These are phyloP conservation scores for Hysterium pulicare DNA, from an alignment of 2,329 filamentous ascomycete species.

Conservation along the genomic window DNA sequence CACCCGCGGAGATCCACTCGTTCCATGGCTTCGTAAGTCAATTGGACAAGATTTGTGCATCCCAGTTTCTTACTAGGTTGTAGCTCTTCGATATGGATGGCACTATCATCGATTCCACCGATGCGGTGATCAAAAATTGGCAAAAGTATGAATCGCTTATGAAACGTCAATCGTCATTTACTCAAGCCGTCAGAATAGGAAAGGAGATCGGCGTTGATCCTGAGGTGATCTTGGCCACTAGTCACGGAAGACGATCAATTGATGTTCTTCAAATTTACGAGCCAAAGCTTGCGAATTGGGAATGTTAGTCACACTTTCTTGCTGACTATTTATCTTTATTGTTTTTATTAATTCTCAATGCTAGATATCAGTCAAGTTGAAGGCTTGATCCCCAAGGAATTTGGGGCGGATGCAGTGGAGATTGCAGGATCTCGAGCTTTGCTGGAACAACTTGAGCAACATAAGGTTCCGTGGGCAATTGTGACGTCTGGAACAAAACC, in stretches of 20 bases:
- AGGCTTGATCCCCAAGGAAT: constrained; percentile 69
- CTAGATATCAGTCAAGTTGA: constrained; percentile 78
- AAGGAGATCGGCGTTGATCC: constrained; percentile 80
- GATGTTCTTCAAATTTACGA: constrained; percentile 78
- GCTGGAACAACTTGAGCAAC: constrained; percentile 62
- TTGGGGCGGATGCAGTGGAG: constrained; percentile 75
- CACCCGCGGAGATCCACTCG: constrained; percentile 36
- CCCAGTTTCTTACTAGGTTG: constrained; percentile 11
- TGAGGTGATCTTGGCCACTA: constrained; percentile 81
- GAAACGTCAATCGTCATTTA: constrained; percentile 2
- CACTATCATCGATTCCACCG: constrained; percentile 78
- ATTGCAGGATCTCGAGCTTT: constrained; percentile 78
- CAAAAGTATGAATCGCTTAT: constrained; percentile 50
- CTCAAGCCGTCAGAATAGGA: constrained; percentile 58
- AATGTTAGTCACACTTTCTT: constrained; percentile 60
- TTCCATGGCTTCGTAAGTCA: constrained; percentile 43
- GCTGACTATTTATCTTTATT: neutral
- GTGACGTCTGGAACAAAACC: constrained; percentile 53
- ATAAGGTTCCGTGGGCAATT: constrained; percentile 75
- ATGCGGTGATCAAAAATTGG: constrained; percentile 77
- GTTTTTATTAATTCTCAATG: constrained; percentile 4
- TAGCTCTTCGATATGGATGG: constrained; percentile 52
- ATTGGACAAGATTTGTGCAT: neutral
- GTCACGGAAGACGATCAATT: constrained; percentile 85
- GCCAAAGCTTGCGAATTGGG: constrained; percentile 85